Conservation (phyloP, 192 early-diverging fungal genomes). For the Entomortierella chlamydospora region DNA sequence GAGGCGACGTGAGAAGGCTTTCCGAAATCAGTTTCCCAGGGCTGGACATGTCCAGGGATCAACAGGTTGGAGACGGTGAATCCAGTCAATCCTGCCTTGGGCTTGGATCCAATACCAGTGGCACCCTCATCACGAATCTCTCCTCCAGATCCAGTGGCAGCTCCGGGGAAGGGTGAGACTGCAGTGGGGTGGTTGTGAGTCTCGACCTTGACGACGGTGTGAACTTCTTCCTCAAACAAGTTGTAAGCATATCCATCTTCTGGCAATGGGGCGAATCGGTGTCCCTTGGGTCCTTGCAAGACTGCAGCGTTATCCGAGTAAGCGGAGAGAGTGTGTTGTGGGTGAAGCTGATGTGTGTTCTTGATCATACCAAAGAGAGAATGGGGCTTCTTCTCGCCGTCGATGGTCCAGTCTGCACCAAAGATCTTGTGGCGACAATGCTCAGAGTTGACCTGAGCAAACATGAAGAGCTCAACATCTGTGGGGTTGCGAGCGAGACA, state of each 20-base stretch:
- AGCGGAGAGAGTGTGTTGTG: slow-evolving; percentile 90
- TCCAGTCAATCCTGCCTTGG: slow-evolving; percentile 95
- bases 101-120: slow-evolving; percentile 94
- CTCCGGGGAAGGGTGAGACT: slow-evolving; percentile 98
- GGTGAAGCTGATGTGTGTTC: slow-evolving; percentile 89
- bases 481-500: slow-evolving; percentile 90
- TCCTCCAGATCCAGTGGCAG: slow-evolving; percentile 98
- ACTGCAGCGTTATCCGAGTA: slow-evolving; percentile 99
- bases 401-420: slow-evolving; percentile 97
- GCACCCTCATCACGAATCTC: slow-evolving; percentile 99
- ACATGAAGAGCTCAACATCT: slow-evolving; percentile 99
- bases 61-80: slow-evolving; percentile 96
- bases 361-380: slow-evolving; percentile 98
- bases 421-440: slow-evolving; percentile 99
- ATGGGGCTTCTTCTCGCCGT: slow-evolving; percentile 78
- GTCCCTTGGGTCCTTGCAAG: slow-evolving; percentile 77
- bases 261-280: slow-evolving; percentile 65
- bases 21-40: slow-evolving; percentile 92
- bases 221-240: slow-evolving; percentile 75
- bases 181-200: slow-evolving; percentile 99
- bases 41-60: slow-evolving; percentile 90
- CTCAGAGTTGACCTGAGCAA: slow-evolving; percentile 99
- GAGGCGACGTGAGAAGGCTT: slow-evolving; percentile 93
- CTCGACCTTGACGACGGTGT: slow-evolving; percentile 97
- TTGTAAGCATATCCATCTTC: slow-evolving; percentile 69